These are phyloP conservation scores for Dacryopinax primogenitus DNA, from an alignment of 768 basidiomycete species.

Conservation along the genomic window DNA sequence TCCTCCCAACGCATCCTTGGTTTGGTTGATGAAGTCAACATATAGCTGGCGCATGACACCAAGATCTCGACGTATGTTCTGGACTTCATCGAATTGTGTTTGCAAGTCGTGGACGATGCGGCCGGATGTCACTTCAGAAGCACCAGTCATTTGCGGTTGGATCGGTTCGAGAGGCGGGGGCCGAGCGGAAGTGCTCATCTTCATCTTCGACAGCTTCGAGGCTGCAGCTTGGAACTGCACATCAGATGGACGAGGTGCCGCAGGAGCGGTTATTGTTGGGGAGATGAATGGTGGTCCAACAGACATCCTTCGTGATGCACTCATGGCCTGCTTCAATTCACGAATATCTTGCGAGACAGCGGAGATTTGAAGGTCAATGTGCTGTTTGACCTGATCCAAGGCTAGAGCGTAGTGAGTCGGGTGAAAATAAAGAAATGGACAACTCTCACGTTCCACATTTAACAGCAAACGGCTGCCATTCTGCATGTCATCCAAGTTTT, in stretches of 20 bases:
- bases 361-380: slow-evolving; percentile 86
- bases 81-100: slow-evolving; percentile 89
- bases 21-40: slow-evolving; percentile 82
- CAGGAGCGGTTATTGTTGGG: slow-evolving; percentile 27
- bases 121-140: slow-evolving; percentile 56
- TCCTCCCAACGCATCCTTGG: slow-evolving; percentile 68
- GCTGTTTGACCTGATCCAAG: slow-evolving; percentile 96
- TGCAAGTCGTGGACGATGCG: slow-evolving; percentile 72
- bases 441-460: slow-evolving; percentile 85
- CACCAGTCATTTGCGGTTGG: slow-evolving; percentile 60
- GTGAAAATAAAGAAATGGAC: slow-evolving; percentile 3
- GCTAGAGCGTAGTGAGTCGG: slow-evolving; percentile 36
- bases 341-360: slow-evolving; percentile 76
- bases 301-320: slow-evolving; percentile 41
- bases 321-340: slow-evolving; percentile 61
- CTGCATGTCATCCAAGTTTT: slow-evolving; percentile 85
- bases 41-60: slow-evolving; percentile 91
- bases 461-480: slow-evolving; percentile 78
- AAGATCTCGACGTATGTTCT: slow-evolving; percentile 83
- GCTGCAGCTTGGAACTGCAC: slow-evolving; percentile 19
- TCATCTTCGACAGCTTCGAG: slow-evolving; percentile 14
- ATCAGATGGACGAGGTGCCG: slow-evolving; percentile 33
- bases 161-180: slow-evolving; percentile 29
- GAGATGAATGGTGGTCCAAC: slow-evolving; percentile 23
- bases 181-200: not conserved